These are phyloP conservation scores for Exophiala mesophila DNA, from an alignment of 2,329 filamentous ascomycete species.

Conservation along the genomic window DNA sequence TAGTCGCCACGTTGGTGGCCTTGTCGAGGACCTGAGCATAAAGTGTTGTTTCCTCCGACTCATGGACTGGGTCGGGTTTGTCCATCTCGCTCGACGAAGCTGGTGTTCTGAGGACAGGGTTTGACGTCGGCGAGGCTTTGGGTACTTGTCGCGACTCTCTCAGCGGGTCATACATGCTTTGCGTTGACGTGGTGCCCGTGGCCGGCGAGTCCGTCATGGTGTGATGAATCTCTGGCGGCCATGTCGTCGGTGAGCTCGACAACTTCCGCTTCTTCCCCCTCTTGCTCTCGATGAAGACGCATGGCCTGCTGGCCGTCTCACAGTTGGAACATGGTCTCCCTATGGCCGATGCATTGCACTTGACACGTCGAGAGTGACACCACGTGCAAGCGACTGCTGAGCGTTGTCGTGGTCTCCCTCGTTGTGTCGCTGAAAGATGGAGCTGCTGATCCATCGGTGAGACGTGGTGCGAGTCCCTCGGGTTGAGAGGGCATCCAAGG, in stretches of 20 bases:
- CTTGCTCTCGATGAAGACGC: constrained; percentile 27
- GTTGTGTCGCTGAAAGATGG: constrained; percentile 15
- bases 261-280: constrained; percentile 26
- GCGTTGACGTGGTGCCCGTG: constrained; percentile 8
- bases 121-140: constrained; percentile 1
- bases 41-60: constrained; percentile 14
- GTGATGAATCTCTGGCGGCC: constrained; percentile 8
- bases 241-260: constrained; percentile 9
- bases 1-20: constrained; percentile 9
- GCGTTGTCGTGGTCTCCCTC: constrained; percentile 18
- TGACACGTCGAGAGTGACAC: constrained; percentile 27
- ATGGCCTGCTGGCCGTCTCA: constrained; percentile 17
- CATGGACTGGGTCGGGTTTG: constrained; percentile 9
- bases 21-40: constrained; percentile 19
- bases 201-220: constrained; percentile 4
- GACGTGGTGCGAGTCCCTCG: no score
- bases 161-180: constrained; percentile 14
- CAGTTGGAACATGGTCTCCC: constrained; percentile 28
- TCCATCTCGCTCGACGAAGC: constrained; percentile 9
- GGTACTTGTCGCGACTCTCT: constrained; percentile 9
- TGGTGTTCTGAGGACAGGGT: not conserved
- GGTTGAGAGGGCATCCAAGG: no score
- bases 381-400: constrained; percentile 27
- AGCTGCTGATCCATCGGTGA: constrained; percentile 16
- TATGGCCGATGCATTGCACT: constrained; percentile 25